Conservation (phyloP, 306 rosid species). For the Rubus idaeus region DNA sequence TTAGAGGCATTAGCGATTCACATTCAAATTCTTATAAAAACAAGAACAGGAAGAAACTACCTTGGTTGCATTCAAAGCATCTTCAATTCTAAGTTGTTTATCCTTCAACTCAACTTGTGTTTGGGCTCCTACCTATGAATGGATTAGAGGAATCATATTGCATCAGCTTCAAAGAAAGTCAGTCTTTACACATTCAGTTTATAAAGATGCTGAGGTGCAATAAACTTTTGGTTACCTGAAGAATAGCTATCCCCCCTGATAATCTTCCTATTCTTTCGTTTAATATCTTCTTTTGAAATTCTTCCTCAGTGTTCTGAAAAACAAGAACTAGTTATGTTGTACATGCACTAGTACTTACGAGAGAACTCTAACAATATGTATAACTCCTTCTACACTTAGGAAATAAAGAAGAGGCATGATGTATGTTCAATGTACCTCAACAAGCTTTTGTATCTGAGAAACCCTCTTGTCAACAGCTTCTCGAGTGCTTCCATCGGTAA, state of each 20-base stretch:
- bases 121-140: slow-evolving; percentile 88
- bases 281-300: slow-evolving; percentile 73
- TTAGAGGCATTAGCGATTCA: slow-evolving; percentile 17
- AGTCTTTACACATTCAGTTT: slow-evolving; percentile 16
- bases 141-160: slow-evolving; percentile 21
- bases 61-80: slow-evolving; percentile 91
- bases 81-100: slow-evolving; percentile 83
- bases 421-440: slow-evolving; percentile 55
- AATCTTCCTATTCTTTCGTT: slow-evolving; percentile 86
- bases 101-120: slow-evolving; percentile 94
- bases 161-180: slow-evolving; percentile 21
- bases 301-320: slow-evolving; percentile 77
- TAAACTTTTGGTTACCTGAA: slow-evolving; percentile 53
- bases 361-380: slow-evolving; percentile 9
- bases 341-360: neutral
- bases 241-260: slow-evolving; percentile 85
- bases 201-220: slow-evolving; percentile 15
- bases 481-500: slow-evolving; percentile 73
- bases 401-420: slow-evolving; percentile 7
- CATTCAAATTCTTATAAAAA: slow-evolving; percentile 17
- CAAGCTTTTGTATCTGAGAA: slow-evolving; percentile 58
- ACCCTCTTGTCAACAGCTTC: slow-evolving; percentile 69
- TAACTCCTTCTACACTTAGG: slow-evolving; percentile 9
- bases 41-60: slow-evolving; percentile 35
- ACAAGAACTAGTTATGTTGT: slow-evolving; percentile 17